Evolutionary conservation across 2,329 filamentous ascomycete species (phyloP).

Genomic region (Bipolaris sorokiniana): DNA sequence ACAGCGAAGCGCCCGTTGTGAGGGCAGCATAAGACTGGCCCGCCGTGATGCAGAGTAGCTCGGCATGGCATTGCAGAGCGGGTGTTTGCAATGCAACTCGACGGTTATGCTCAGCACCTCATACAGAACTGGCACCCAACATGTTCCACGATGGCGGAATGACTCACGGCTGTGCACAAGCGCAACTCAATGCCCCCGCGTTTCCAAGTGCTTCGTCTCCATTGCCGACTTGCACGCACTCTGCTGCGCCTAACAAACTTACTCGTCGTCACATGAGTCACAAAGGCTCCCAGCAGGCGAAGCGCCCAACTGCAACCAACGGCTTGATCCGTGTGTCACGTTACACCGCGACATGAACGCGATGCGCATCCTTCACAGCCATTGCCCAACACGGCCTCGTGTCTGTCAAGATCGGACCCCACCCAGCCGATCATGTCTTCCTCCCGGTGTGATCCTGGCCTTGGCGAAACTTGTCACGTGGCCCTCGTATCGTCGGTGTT

Average conservation of each 20-base stretch:
- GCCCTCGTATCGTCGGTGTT: constrained; percentile 17
- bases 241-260: background rate
- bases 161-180: constrained; percentile 5
- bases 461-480: constrained; percentile 13
- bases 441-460: background rate
- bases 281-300: background rate
- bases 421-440: background rate
- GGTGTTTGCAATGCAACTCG: background rate
- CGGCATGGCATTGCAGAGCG: background rate
- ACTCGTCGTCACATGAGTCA: constrained; percentile 15
- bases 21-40: background rate
- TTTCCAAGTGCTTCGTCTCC: background rate
- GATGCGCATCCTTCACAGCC: constrained; percentile 6
- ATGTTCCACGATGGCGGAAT: background rate
- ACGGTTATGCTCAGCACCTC: background rate
- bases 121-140: background rate
- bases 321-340: constrained; percentile 10
- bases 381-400: constrained; percentile 1
- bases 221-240: background rate
- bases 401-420: background rate
- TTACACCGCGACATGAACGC: constrained; percentile 22
- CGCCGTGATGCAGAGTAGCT: background rate
- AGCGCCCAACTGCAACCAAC: background rate
- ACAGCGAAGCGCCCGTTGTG: background rate
- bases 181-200: constrained; percentile 3